These are phyloP conservation scores for Carex scoparia DNA, from an alignment of 176 grass and related monocot genomes.

Conservation along the genomic window DNA sequence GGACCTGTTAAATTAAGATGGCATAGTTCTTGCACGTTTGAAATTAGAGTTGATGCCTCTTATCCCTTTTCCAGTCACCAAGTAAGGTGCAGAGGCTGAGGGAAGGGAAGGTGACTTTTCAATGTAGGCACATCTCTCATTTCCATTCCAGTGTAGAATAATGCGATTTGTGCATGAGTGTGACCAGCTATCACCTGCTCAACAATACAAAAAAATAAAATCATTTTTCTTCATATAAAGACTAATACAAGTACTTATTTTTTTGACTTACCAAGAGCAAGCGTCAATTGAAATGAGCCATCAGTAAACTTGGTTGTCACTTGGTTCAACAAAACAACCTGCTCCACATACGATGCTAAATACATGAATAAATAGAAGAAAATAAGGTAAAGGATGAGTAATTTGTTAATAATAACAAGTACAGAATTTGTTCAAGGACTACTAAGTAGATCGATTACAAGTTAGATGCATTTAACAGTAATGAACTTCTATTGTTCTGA, in stretches of 20 bases:
- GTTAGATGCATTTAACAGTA: neutral
- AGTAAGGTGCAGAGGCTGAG: slow-evolving; percentile 68
- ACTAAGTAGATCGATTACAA: neutral
- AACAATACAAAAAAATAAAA: neutral
- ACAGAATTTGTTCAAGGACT: neutral
- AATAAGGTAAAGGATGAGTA: neutral
- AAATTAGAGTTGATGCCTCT: slow-evolving; percentile 26
- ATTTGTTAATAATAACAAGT: neutral
- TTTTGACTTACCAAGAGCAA: slow-evolving; percentile 63
- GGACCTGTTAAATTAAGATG: neutral
- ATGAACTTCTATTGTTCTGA: neutral
- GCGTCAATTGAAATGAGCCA: slow-evolving; percentile 86
- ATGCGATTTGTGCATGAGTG: slow-evolving; percentile 79
- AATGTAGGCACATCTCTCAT: slow-evolving; percentile 55
- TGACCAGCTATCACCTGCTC: slow-evolving; percentile 90
- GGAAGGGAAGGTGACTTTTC: slow-evolving; percentile 90
- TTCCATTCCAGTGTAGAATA: slow-evolving; percentile 83
- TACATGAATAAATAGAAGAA: neutral
- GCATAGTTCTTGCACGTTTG: slow-evolving; percentile 11
- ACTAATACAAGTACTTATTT: neutral
- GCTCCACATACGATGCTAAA: slow-evolving; percentile 31
- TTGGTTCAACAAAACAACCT: slow-evolving; percentile 96
- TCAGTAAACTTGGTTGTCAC: slow-evolving; percentile 91
- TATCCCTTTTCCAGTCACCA: slow-evolving; percentile 65
- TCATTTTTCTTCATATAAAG: neutral